These are phyloP conservation scores for Salvia miltiorrhiza DNA, from an alignment of 257 asterid species.

Conservation along the genomic window DNA sequence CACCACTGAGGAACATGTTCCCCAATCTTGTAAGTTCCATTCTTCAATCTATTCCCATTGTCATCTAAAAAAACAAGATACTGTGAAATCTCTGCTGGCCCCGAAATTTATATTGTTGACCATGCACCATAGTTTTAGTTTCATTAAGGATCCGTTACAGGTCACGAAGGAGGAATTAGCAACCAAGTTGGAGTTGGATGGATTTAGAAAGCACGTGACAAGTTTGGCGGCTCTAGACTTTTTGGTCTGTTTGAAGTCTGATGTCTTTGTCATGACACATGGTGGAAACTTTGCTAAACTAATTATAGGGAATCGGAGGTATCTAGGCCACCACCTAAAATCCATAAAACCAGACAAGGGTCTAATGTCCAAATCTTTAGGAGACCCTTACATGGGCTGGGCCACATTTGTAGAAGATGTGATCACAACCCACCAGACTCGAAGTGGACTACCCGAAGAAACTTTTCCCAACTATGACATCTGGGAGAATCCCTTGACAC, in stretches of 20 bases:
- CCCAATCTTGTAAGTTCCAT: constrained; percentile 80
- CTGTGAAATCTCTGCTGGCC: not conserved
- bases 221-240: constrained; percentile 98
- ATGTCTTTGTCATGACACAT: constrained; percentile 97
- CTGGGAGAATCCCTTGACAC: constrained; percentile 96
- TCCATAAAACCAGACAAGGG: constrained; percentile 99
- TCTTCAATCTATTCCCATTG: not conserved
- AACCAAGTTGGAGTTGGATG: constrained; percentile 71
- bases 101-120: not conserved
- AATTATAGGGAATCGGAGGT: constrained; percentile 79
- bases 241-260: constrained; percentile 92
- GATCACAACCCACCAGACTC: constrained; percentile 78
- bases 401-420: constrained; percentile 92
- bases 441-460: constrained; percentile 91
- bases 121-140: not conserved
- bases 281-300: constrained; percentile 97
- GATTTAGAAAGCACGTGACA: constrained; percentile 89
- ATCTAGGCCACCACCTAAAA: constrained; percentile 85
- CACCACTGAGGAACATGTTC: constrained; percentile 96
- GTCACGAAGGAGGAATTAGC: constrained; percentile 95
- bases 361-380: constrained; percentile 91
- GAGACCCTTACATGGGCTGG: constrained; percentile 99
- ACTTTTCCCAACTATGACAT: constrained; percentile 97
- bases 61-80: not conserved
- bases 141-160: constrained; percentile 36